A percentile compares a stretch with the other conserved stretches of the same genome.
Conservation (phyloP, 257 asterid genomes). For the Orobanche coerulescens region DNA sequence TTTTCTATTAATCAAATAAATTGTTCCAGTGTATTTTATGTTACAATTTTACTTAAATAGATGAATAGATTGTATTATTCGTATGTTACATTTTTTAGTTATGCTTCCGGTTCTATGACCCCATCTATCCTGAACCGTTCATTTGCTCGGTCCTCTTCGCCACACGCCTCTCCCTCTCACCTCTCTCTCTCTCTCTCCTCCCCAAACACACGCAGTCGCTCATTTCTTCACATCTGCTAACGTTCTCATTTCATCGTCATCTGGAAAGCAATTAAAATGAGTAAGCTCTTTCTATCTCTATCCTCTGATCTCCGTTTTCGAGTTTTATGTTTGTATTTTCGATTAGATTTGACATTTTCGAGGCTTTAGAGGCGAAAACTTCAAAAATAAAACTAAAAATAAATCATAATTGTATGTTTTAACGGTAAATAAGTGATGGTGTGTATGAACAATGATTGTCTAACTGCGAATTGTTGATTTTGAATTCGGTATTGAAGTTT, state of each 20-base stretch:
- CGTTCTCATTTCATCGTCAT: neutral
- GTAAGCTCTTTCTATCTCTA: conserved; percentile 20
- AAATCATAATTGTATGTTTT: conserved; percentile 6
- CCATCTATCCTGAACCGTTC: conserved; percentile 27
- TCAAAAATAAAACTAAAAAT: too few relatives aligned
- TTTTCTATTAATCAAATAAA: too few relatives aligned
- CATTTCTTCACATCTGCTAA: neutral
- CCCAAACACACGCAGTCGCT: neutral
- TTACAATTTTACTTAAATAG: too few relatives aligned
- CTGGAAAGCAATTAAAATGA: conserved; percentile 19
- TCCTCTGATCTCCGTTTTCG: neutral
- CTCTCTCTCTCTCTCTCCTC: neutral
- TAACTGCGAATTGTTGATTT: neutral
- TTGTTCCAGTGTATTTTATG: too few relatives aligned
- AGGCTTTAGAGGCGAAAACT: neutral
- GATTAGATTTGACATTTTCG: neutral
- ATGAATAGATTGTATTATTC: too few relatives aligned
- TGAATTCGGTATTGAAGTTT: neutral
- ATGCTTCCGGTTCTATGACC: too few relatives aligned
- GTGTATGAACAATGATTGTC: neutral
- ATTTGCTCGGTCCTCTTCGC: conserved; percentile 25
- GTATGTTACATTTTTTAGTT: too few relatives aligned
- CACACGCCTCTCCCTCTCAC: conserved; percentile 8
- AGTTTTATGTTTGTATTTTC: neutral
- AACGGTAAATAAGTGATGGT: neutral